phyloP scores from a whole-genome alignment of 2,329 filamentous ascomycete genomes.

The Penicillium digitatum region DNA sequence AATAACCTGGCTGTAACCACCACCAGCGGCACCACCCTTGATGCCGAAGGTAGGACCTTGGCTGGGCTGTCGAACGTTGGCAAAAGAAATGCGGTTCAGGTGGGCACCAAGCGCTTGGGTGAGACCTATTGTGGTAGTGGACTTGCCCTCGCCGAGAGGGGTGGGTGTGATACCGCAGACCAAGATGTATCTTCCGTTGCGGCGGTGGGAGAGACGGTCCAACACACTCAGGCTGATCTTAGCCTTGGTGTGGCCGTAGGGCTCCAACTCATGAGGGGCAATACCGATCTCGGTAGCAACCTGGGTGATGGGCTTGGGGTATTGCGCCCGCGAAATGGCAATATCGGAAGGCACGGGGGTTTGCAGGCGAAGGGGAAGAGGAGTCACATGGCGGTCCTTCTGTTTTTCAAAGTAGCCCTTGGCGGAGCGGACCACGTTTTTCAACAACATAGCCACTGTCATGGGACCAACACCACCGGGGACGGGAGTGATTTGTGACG shows the following conservation, averaged over 20 bases:
- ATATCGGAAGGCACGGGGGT: slow-evolving; percentile 93
- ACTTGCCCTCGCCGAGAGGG: slow-evolving; percentile 94
- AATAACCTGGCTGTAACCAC: slow-evolving; percentile 98
- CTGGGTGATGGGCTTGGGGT: slow-evolving; percentile 83
- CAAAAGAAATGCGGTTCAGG: slow-evolving; percentile 81
- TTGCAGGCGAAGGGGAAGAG: slow-evolving; percentile 76
- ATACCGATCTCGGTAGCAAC: slow-evolving; percentile 86
- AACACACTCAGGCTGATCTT: slow-evolving; percentile 84
- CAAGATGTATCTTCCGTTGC: slow-evolving; percentile 84
- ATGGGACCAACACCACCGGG: slow-evolving; percentile 96
- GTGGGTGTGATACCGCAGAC: slow-evolving; percentile 96
- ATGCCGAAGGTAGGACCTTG: slow-evolving; percentile 98
- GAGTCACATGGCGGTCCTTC: slow-evolving; percentile 72
- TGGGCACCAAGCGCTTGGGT: slow-evolving; percentile 90
- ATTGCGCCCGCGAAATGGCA: slow-evolving; percentile 80
- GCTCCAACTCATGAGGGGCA: slow-evolving; percentile 81
- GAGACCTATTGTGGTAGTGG: slow-evolving; percentile 93
- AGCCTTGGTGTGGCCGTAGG: slow-evolving; percentile 91
- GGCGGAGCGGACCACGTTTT: slow-evolving; percentile 89
- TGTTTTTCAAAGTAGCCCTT: slow-evolving; percentile 76
- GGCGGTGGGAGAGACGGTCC: slow-evolving; percentile 78
- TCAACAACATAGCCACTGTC: slow-evolving; percentile 96
- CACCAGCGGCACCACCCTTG: slow-evolving; percentile 95
- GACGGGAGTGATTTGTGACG: slow-evolving; percentile 90
- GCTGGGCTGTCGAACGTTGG: slow-evolving; percentile 94